phyloP scores from a whole-genome alignment of 164 flowering plant species.

The Macadamia tetraphylla region DNA sequence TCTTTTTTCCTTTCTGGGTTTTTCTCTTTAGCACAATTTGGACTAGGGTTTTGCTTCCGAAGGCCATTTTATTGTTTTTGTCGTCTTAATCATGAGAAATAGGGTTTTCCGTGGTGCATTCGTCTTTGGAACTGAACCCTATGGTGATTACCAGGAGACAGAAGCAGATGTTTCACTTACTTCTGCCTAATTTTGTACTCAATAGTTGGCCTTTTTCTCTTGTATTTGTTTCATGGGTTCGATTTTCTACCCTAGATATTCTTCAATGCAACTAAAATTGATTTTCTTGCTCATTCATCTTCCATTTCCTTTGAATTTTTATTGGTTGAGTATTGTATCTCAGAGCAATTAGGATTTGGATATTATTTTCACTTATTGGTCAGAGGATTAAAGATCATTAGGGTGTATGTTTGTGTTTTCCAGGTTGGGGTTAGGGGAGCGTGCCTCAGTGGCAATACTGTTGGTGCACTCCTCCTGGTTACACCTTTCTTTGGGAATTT shows the following conservation, averaged over 20 bases:
- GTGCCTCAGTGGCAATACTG: too few relatives aligned
- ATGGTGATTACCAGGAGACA: background rate
- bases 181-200: background rate
- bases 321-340: background rate
- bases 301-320: background rate
- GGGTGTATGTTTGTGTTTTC: background rate
- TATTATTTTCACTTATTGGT: background rate
- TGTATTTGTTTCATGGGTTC: background rate
- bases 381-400: too few relatives aligned
- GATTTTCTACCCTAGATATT: background rate
- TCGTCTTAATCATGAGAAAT: background rate
- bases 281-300: too few relatives aligned
- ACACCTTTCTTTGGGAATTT: background rate
- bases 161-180: background rate
- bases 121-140: background rate
- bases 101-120: background rate
- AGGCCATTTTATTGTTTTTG: background rate
- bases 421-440: too few relatives aligned
- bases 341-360: background rate
- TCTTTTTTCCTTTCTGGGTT: background rate
- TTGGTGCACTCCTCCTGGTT: too few relatives aligned
- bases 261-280: background rate
- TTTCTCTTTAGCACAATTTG: background rate
- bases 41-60: background rate
- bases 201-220: background rate